Conservation (phyloP, 495 filamentous ascomycete genomes). For the Neurospora sp. region DNA sequence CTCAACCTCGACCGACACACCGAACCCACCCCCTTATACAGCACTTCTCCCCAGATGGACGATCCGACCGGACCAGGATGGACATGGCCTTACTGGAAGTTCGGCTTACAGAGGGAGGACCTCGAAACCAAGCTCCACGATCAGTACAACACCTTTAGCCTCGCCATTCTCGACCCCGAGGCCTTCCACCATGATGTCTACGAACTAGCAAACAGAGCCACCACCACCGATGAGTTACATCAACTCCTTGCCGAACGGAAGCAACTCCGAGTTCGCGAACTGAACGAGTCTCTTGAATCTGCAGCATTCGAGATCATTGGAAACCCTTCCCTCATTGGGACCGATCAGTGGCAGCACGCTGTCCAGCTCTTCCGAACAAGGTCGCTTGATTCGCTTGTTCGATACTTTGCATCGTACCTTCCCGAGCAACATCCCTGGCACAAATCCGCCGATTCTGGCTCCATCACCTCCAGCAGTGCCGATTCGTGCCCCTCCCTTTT, state of each 20-base stretch:
- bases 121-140: conserved; percentile 29
- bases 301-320: conserved; percentile 42
- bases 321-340: conserved; percentile 39
- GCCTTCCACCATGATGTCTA: conserved; percentile 34
- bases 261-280: conserved; percentile 34
- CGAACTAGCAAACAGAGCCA: conserved; percentile 34
- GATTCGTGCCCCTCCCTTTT: conserved; percentile 23
- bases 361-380: conserved; percentile 42
- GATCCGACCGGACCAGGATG: conserved; percentile 24
- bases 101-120: conserved; percentile 30
- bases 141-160: conserved; percentile 30
- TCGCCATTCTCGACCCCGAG: conserved; percentile 27
- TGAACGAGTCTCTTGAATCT: conserved; percentile 37
- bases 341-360: conserved; percentile 39
- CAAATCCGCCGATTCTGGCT: conserved; percentile 10
- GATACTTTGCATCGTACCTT: conserved; percentile 40
- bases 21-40: conserved; percentile 1
- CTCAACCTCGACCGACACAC: conserved; percentile 1
- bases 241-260: conserved; percentile 34
- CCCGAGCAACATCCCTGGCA: conserved; percentile 33
- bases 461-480: conserved; percentile 16
- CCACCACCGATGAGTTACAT: conserved; percentile 34
- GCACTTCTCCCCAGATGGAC: conserved; percentile 25
- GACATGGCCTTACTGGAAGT: conserved; percentile 42
- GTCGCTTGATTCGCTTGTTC: conserved; percentile 41